Evolutionary conservation across 331 rosid species (phyloP), one percentile per base, ranked within the genome.

Genomic region (Rosa hybrid): DNA sequence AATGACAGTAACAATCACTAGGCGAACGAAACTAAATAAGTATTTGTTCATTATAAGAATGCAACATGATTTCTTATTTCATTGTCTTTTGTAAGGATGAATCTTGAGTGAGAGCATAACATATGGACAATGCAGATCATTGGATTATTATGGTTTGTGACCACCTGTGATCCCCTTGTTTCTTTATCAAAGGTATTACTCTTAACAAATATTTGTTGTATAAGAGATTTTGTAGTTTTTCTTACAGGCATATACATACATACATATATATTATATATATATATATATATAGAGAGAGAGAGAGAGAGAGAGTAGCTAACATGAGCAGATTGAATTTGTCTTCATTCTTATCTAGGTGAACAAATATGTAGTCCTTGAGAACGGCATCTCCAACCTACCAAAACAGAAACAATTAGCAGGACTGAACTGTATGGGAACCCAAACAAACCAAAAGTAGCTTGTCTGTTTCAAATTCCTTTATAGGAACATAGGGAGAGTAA

Each of bases 251-350:
- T 3, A n/a, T 12, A 56, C 18, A 68, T 56, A n/a, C n/a, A 77
- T 10, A 14, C 5, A 83, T 7, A 12, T 12, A 27, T 63, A 63
- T 30, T 8, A 20, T 60, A 21, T 10, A 30, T 17, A 54, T 48
- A 68, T 39, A 71, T 13, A 17, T 23, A 83, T 12, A 63, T 0
- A 27, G 1, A 50, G 30, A 34, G 50, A 73, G 42, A 59, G 50
- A 41, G 57, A 34, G 50, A 73, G 42, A 59, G 50, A 41, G 57
- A 68, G 81, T 20, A 60, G 30, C 99, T 87, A 71, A 95, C 99
- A 95, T 91, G 82, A 93, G 97, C 80, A 95, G 90, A 90, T 93
- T 91, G 89, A 91, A 96, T 81, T 96, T 96, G 86, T 91, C 94
- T 74, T 86, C 81, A 81, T 90, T 87, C 80, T 89, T 82, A 78